Percentiles rank a stretch among this genome's conserved stretches.
These are phyloP conservation scores for Aegilops umbellulata DNA, from an alignment of 176 grass and related monocot species.

Conservation along the genomic window DNA sequence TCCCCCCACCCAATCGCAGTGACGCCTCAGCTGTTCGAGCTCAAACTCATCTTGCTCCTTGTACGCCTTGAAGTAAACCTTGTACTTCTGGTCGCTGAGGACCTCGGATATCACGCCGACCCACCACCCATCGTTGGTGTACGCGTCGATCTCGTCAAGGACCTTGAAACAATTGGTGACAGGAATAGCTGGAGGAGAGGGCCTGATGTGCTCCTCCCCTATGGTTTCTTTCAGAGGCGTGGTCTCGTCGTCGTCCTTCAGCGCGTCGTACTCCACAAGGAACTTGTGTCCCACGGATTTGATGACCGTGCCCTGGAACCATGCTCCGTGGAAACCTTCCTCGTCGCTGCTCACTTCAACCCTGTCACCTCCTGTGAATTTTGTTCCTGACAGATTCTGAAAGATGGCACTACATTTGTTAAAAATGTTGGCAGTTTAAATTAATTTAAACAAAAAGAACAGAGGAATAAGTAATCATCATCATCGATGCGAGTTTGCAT, in stretches of 20 bases:
- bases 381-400: slow-evolving; percentile 32
- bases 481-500: not conserved
- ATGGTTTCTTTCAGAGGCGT: slow-evolving; percentile 60
- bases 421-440: not conserved
- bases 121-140: slow-evolving; percentile 85
- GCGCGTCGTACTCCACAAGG: slow-evolving; percentile 56
- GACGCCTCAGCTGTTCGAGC: slow-evolving; percentile 53
- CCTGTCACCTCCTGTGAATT: slow-evolving; percentile 38
- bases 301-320: slow-evolving; percentile 55
- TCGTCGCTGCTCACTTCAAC: slow-evolving; percentile 82
- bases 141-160: slow-evolving; percentile 88
- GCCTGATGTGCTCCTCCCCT: slow-evolving; percentile 54
- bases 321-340: slow-evolving; percentile 68
- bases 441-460: not conserved
- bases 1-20: slow-evolving; percentile 69
- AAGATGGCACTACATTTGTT: not conserved
- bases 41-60: slow-evolving; percentile 71
- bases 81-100: slow-evolving; percentile 31
- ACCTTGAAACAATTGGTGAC: slow-evolving; percentile 35
- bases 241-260: slow-evolving; percentile 59
- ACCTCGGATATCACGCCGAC: slow-evolving; percentile 77
- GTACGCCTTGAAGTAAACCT: slow-evolving; percentile 75
- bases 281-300: slow-evolving; percentile 45
- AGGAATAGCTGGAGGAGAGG: slow-evolving; percentile 38
- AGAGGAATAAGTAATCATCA: not conserved